These are phyloP conservation scores for Neofusicoccum umdonicola DNA, from an alignment of 2,329 filamentous ascomycete genomes.

Conservation along the genomic window DNA sequence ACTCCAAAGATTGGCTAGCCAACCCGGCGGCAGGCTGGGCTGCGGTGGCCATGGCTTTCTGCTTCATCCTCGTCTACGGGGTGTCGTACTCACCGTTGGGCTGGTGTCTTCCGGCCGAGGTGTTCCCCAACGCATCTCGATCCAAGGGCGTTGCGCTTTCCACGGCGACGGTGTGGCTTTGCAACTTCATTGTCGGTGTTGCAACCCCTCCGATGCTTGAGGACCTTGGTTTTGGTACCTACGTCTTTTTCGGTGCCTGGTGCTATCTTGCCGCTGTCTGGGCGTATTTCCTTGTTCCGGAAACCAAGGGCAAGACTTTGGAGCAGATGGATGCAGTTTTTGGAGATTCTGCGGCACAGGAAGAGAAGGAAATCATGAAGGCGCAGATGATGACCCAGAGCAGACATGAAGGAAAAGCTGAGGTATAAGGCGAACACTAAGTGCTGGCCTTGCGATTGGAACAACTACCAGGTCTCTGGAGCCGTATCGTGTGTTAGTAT, in stretches of 20 bases:
- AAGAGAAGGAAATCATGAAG: constrained; percentile 28
- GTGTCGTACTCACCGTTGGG: constrained; percentile 31
- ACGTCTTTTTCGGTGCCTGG: constrained; percentile 37
- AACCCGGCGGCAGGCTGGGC: constrained; percentile 55
- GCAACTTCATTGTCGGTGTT: constrained; percentile 63
- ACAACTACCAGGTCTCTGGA: too few species aligned
- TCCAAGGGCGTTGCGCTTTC: constrained; percentile 53
- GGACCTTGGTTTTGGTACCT: constrained; percentile 50
- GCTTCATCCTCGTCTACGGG: constrained; percentile 63
- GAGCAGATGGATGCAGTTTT: constrained; percentile 40
- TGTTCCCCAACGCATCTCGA: constrained; percentile 15
- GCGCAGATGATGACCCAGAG: background rate
- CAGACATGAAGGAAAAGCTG: background rate
- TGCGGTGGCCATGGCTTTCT: constrained; percentile 32
- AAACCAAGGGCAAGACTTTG: constrained; percentile 33
- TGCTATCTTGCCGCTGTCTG: constrained; percentile 34
- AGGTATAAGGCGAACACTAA: background rate
- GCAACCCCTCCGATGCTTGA: constrained; percentile 63
- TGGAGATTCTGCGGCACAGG: constrained; percentile 29
- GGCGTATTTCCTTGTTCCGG: constrained; percentile 34
- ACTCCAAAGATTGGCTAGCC: constrained; percentile 48
- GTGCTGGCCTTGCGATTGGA: too few species aligned
- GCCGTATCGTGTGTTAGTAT: too few species aligned
- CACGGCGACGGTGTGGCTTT: constrained; percentile 62
- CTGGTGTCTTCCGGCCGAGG: constrained; percentile 18